Evolutionary conservation across 495 filamentous ascomycete species (phyloP).

Genomic region (Aspergillus sparsus): DNA sequence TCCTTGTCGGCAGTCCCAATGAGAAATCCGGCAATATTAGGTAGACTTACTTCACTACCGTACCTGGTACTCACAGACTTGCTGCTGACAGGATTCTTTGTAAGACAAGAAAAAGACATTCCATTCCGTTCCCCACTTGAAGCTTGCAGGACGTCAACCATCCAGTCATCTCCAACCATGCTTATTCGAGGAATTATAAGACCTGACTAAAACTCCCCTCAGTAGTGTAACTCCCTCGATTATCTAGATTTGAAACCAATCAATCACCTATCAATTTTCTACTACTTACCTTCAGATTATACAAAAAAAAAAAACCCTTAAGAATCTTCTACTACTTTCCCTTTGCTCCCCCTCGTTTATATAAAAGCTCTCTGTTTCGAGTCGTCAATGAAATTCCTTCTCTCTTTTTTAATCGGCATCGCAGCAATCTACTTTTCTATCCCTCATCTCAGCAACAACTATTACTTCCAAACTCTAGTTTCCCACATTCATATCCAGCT

Average conservation of each 20-base stretch:
- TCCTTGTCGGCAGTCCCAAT: constrained; percentile 15
- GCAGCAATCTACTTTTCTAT: constrained; percentile 40
- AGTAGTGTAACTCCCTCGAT: neutral
- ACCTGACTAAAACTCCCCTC: constrained; percentile 24
- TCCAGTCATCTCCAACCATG: neutral
- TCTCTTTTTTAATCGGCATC: constrained; percentile 48
- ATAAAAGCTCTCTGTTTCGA: constrained; percentile 34
- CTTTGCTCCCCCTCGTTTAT: constrained; percentile 7
- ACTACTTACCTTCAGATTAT: neutral
- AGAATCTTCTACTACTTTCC: constrained; percentile 35
- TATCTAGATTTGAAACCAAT: too few relatives aligned
- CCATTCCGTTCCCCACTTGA: constrained; percentile 4
- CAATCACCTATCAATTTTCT: too few relatives aligned
- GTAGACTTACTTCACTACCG: too few relatives aligned
- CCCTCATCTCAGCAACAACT: constrained; percentile 21
- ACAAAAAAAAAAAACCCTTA: constrained; percentile 15
- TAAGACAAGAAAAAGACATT: constrained; percentile 12
- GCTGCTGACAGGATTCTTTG: constrained; percentile 38
- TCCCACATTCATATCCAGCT: constrained; percentile 24
- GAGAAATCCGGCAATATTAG: neutral
- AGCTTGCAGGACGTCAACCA: constrained; percentile 1
- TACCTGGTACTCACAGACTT: too few relatives aligned
- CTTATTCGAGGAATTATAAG: constrained; percentile 28
- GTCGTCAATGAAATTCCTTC: constrained; percentile 44
- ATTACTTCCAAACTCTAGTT: constrained; percentile 19